Conservation (phyloP, 2,329 filamentous ascomycete species). For the Microsporum canis region DNA sequence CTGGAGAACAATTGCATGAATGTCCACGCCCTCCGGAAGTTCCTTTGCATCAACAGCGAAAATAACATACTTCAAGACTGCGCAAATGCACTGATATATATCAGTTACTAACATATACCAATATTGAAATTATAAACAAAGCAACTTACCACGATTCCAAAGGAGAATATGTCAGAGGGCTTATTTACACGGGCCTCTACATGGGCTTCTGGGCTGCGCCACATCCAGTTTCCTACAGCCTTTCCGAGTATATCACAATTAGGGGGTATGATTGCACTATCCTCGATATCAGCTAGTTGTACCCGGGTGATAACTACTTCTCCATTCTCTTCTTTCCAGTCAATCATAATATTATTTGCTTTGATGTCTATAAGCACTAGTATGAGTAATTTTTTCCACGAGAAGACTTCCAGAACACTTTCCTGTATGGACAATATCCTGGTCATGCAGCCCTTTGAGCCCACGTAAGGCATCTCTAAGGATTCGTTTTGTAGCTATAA, state of each 20-base stretch:
- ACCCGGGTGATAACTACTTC: conserved; percentile 16
- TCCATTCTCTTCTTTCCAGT: conserved; percentile 18
- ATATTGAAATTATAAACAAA: not conserved
- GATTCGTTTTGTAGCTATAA: conserved; percentile 31
- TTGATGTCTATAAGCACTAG: conserved; percentile 10
- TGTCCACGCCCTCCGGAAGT: not conserved
- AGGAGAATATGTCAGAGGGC: conserved; percentile 29
- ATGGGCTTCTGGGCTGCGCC: conserved; percentile 28
- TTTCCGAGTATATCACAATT: conserved; percentile 14
- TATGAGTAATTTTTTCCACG: not conserved
- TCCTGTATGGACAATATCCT: conserved; percentile 26
- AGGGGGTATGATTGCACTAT: conserved; percentile 14
- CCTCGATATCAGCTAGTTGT: conserved; percentile 22
- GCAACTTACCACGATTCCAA: conserved; percentile 23
- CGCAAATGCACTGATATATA: conserved; percentile 30
- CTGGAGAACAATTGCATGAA: not conserved
- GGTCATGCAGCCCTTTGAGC: conserved; percentile 27
- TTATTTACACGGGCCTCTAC: conserved; percentile 18
- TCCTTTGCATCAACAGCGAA: not conserved
- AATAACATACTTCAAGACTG: not conserved
- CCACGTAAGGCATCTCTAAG: conserved; percentile 34
- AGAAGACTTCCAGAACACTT: not conserved
- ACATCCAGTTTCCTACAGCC: conserved; percentile 23
- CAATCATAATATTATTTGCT: not conserved
- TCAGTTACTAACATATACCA: conserved; percentile 6